Evolutionary conservation across 768 basidiomycete genomes (phyloP), one percentile per base, ranked within the genome.

Genomic region (Boletales sp.): DNA sequence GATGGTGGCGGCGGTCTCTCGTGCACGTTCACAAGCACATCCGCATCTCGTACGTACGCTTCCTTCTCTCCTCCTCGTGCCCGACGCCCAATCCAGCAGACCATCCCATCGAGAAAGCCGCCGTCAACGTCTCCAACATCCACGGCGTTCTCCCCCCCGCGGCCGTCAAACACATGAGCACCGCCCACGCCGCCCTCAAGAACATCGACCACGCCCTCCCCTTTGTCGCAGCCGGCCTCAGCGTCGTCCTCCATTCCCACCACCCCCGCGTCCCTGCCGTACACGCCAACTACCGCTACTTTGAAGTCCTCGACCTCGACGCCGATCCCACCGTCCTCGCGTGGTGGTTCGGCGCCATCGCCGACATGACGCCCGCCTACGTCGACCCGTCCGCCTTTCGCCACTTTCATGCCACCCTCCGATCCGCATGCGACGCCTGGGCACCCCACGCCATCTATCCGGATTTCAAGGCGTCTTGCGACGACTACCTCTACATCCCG

Each of bases 401-500:
- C 12, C 73, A 77, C 54, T 80, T 81, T 68, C 77, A 81, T 61
- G 39, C 45, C 11, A 70, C 72, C 9, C 65, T 78, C 53, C 74
- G 77, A 46, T 42, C 42, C 2, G 71, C 73, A 2, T 78, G 76
- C 55, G 76, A 79, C 42, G 38, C 60, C 18, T 74, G 77, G 60
- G 28, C 37, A 17, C 12, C 7, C 5, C 25, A 42, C 4, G 33
- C 52, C 1, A 68, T 79, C 54, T 79, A 78, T 63, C 59, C 67
- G 0, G 56, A 64, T 2, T 79, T 77, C 67, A 82, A 82, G 57
- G 49, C 62, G 14, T 79, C 77, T 67, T 80, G 78, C 57, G 79
- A 82, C 59, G 68, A 75, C 57, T 79, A 82, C 62, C 77, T 82
- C 59, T 74, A 66, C 57, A 73, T 81, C 57, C 70, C 75, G 2